Conservation (phyloP, 2,329 filamentous ascomycete genomes). For the Xylariales sp. region DNA sequence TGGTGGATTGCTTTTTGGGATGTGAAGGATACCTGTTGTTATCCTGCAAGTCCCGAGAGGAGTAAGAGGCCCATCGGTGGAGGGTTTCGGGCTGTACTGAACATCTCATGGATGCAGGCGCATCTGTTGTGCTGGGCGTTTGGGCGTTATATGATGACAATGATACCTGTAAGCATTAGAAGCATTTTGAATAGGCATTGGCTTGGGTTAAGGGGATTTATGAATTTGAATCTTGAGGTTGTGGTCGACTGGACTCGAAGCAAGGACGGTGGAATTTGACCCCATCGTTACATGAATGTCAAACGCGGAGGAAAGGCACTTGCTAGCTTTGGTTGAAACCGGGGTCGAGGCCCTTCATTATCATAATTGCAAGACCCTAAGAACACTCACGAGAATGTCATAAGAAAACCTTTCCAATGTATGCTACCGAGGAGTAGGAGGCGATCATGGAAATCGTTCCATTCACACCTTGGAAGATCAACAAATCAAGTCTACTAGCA, state of each 20-base stretch:
- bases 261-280: background rate
- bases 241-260: background rate
- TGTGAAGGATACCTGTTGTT: too few species aligned
- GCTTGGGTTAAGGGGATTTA: background rate
- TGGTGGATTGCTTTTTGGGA: slow-evolving; percentile 13
- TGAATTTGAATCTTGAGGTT: background rate
- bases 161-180: background rate
- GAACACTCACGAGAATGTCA: too few species aligned
- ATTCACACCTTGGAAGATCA: slow-evolving; percentile 17
- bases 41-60: too few species aligned
- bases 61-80: too few species aligned
- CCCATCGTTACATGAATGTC: background rate
- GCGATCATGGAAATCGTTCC: slow-evolving; percentile 29
- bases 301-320: background rate
- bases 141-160: too few species aligned
- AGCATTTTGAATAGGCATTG: background rate
- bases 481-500: background rate
- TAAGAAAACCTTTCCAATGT: slow-evolving; percentile 25
- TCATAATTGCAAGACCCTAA: slow-evolving; percentile 9
- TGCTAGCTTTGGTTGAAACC: background rate
- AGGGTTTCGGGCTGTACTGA: background rate
- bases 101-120: background rate
- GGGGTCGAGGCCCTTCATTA: slow-evolving; percentile 13
- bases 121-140: background rate
- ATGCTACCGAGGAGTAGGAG: slow-evolving; percentile 26